Evolutionary conservation across 2,329 filamentous ascomycete species (phyloP).

Genomic region (Blumeria hordei): DNA sequence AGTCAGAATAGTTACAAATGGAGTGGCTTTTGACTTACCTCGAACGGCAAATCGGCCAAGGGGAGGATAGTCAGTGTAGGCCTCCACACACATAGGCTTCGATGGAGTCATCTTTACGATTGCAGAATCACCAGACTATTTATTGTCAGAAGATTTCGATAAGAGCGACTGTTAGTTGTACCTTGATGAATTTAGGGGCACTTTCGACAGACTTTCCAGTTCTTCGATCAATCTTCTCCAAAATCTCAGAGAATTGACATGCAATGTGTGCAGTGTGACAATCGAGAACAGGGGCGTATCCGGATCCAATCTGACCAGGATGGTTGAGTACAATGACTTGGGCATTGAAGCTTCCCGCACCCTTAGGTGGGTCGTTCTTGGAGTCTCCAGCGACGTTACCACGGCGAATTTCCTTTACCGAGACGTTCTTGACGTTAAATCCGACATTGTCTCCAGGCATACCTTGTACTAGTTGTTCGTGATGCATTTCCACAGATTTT

Average conservation of each 20-base stretch:
- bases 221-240: conserved; percentile 99
- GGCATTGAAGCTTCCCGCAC: conserved; percentile 85
- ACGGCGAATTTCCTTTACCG: conserved; percentile 99
- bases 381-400: conserved; percentile 99
- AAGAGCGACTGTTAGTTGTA: background rate
- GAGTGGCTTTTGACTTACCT: conserved; percentile 25
- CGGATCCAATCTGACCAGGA: conserved; percentile 96
- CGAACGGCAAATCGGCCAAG: conserved; percentile 99
- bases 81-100: conserved; percentile 99
- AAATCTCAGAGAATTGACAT: conserved; percentile 98
- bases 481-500: conserved; percentile 99
- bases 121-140: conserved; percentile 79
- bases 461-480: conserved; percentile 95
- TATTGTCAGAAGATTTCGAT: no score
- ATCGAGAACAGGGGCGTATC: conserved; percentile 96
- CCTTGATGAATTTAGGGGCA: conserved; percentile 97
- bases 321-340: conserved; percentile 99
- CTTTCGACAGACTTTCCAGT: conserved; percentile 91
- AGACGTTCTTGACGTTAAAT: conserved; percentile 99
- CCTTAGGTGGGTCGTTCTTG: conserved; percentile 95
- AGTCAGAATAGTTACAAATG: background rate
- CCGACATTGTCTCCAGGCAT: conserved; percentile 98
- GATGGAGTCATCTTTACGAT: conserved; percentile 99
- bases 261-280: conserved; percentile 99
- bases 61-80: conserved; percentile 98